A percentile compares a stretch with the other conserved stretches of the same genome.
Conservation (phyloP, 73 alveolate genomes). For the Tetrahymena elliotti region DNA sequence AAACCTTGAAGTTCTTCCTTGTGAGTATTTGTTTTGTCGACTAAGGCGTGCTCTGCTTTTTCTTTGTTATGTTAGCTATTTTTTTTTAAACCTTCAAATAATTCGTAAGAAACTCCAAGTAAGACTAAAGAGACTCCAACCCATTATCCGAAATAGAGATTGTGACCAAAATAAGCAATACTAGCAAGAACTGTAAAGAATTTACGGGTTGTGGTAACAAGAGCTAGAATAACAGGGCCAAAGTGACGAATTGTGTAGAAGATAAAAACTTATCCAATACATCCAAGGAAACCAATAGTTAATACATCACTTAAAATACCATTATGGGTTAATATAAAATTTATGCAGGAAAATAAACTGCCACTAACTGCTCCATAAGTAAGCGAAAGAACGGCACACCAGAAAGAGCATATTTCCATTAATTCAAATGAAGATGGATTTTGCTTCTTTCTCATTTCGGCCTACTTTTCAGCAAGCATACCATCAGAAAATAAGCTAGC, state of each 20-base stretch:
- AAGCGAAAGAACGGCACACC: not conserved
- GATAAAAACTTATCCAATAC: slow-evolving; percentile 19
- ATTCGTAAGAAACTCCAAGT: slow-evolving; percentile 6
- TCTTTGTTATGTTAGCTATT: not conserved
- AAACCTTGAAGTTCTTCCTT: not conserved
- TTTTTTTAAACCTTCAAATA: not conserved
- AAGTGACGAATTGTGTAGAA: slow-evolving; percentile 20
- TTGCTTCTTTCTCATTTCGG: not conserved
- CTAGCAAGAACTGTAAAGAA: slow-evolving; percentile 23
- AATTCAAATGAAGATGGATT: not conserved
- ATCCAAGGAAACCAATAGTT: not conserved
- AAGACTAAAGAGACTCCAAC: slow-evolving; percentile 13
- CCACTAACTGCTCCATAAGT: not conserved
- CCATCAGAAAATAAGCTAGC: slow-evolving; percentile 26
- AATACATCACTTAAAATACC: not conserved
- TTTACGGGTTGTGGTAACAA: slow-evolving; percentile 32
- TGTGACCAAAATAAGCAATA: slow-evolving; percentile 3
- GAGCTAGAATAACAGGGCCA: slow-evolving; percentile 10
- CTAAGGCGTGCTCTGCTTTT: not conserved
- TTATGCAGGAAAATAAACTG: not conserved
- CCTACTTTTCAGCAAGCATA: slow-evolving; percentile 5
- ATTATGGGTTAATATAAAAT: not conserved
- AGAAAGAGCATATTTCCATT: not conserved
- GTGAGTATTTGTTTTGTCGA: no score
- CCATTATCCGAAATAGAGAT: not conserved